Conservation (phyloP, 331 rosid species). For the Saraca asoca region DNA sequence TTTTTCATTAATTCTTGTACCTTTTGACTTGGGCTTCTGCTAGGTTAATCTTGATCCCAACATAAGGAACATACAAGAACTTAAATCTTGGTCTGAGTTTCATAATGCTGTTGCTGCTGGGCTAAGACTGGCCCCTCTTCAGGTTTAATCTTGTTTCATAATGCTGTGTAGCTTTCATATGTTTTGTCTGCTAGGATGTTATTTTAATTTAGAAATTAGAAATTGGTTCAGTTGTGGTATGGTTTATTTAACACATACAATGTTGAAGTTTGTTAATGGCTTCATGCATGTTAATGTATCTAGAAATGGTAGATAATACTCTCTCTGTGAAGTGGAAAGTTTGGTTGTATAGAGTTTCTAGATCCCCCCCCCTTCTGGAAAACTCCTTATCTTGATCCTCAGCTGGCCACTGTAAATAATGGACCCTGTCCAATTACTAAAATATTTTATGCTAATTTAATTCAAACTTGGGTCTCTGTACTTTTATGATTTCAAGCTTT, state of each 20-base stretch:
- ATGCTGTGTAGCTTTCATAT: slow-evolving; percentile 11
- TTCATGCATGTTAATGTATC: too few relatives aligned
- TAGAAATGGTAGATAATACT: too few relatives aligned
- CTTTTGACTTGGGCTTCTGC: slow-evolving; percentile 30
- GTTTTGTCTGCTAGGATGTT: slow-evolving; percentile 7
- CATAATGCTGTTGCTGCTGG: slow-evolving; percentile 99
- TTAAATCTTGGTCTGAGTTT: slow-evolving; percentile 96
- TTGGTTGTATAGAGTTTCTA: too few relatives aligned
- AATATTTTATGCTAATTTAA: too few relatives aligned
- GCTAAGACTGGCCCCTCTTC: slow-evolving; percentile 91
- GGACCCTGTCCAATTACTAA: too few relatives aligned
- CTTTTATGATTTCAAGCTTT: too few relatives aligned
- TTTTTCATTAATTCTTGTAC: slow-evolving; percentile 12
- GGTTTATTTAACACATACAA: not conserved
- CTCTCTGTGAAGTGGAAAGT: too few relatives aligned
- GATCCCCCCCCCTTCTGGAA: too few relatives aligned
- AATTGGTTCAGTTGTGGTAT: not conserved
- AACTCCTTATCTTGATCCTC: too few relatives aligned
- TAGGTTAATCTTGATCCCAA: slow-evolving; percentile 91
- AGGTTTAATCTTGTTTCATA: slow-evolving; percentile 55
- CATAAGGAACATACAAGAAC: slow-evolving; percentile 83
- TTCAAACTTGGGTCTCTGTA: too few relatives aligned
- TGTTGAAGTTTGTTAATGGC: too few relatives aligned
- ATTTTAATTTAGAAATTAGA: not conserved
- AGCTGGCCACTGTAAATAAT: too few relatives aligned